A percentile compares a stretch with the other conserved stretches of the same genome.
Conservation (phyloP, 805 yeast species). For the Lachancea nothofagi region DNA sequence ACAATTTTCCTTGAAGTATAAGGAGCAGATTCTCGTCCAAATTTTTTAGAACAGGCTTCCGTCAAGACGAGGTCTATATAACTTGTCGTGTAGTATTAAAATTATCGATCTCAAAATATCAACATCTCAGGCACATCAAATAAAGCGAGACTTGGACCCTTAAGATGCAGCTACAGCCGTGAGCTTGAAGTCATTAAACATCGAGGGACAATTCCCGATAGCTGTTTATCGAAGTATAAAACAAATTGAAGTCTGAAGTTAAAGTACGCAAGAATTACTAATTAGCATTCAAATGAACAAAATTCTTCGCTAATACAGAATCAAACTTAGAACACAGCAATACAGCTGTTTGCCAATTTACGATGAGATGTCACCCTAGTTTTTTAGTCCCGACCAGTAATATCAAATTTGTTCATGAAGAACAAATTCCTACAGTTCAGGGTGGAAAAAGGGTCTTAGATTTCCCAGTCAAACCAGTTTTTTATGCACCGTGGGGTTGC, state of each 20-base stretch:
- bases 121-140: too few relatives aligned
- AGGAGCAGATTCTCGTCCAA: neutral
- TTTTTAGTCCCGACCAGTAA: conserved; percentile 33
- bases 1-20: neutral
- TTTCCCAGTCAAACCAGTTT: conserved; percentile 35
- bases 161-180: too few relatives aligned
- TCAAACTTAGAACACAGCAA: too few relatives aligned
- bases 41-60: neutral
- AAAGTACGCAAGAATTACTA: too few relatives aligned
- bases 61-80: neutral
- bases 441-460: conserved; percentile 34
- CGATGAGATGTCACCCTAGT: conserved; percentile 24
- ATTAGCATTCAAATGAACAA: too few relatives aligned
- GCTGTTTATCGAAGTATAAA: too few relatives aligned
- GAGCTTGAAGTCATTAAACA: too few relatives aligned
- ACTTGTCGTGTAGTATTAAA: conserved; percentile 6
- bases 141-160: too few relatives aligned
- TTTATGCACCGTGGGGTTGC: conserved; percentile 27
- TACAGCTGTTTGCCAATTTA: neutral
- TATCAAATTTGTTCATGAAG: conserved; percentile 11
- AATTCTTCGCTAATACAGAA: too few relatives aligned
- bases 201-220: neutral
- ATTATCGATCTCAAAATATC: conserved; percentile 6
- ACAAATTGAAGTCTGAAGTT: too few relatives aligned
- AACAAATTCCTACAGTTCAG: conserved; percentile 23